Conservation (phyloP, 257 asterid genomes). For the Solanum piurae region DNA sequence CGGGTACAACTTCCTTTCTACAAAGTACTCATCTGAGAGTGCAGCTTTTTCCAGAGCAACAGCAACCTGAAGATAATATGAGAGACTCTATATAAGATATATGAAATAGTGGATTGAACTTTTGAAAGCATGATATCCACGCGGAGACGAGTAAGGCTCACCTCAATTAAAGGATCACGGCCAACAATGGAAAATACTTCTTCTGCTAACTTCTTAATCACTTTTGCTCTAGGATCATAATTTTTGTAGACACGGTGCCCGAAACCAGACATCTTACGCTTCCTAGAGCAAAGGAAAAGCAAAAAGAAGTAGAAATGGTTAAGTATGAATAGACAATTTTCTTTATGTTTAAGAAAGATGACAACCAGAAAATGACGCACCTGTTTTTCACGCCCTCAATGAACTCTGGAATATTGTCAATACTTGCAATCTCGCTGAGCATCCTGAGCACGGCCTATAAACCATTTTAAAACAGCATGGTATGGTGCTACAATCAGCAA, state of each 20-base stretch:
- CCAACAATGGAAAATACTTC: slow-evolving; percentile 98
- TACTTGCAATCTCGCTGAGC: slow-evolving; percentile 87
- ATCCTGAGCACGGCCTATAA: slow-evolving; percentile 94
- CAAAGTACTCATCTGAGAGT: slow-evolving; percentile 81
- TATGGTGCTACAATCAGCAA: neutral
- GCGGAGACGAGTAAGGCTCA: slow-evolving; percentile 2
- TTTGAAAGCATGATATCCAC: neutral
- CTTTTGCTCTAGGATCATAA: slow-evolving; percentile 96
- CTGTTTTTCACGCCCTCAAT: slow-evolving; percentile 92
- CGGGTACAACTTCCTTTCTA: slow-evolving; percentile 91
- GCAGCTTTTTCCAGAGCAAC: slow-evolving; percentile 95
- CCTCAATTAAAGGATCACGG: slow-evolving; percentile 97
- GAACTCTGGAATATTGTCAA: slow-evolving; percentile 81
- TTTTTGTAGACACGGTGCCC: slow-evolving; percentile 99
- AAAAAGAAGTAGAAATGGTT: neutral
- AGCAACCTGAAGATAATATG: slow-evolving; percentile 58
- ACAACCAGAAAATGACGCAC: slow-evolving; percentile 14
- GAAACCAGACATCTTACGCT: slow-evolving; percentile 96
- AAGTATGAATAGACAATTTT: neutral
- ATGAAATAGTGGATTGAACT: neutral
- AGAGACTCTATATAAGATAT: neutral
- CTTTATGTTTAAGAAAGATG: neutral
- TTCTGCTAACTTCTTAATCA: slow-evolving; percentile 83
- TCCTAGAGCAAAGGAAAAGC: slow-evolving; percentile 34
- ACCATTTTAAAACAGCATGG: neutral